Conservation (phyloP, 2,329 filamentous ascomycete genomes). For the Aspergillus ochraceus region DNA sequence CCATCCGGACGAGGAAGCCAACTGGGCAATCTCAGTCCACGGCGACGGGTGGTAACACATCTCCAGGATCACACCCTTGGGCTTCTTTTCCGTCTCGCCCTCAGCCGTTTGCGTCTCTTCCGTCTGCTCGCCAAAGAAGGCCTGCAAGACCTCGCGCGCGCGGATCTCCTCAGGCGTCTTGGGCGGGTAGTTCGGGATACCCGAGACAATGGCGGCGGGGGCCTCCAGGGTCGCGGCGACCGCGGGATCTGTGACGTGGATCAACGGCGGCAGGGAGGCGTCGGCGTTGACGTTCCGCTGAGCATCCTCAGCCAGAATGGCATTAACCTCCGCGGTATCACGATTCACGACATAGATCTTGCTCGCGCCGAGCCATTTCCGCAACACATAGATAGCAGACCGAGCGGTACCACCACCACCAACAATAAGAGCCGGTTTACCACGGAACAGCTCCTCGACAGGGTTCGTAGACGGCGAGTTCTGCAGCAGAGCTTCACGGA, state of each 20-base stretch:
- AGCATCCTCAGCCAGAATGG: conserved; percentile 63
- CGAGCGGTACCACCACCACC: conserved; percentile 79
- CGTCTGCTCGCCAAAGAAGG: conserved; percentile 31
- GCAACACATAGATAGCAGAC: conserved; percentile 72
- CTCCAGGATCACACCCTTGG: conserved; percentile 70
- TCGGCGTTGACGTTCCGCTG: conserved; percentile 53
- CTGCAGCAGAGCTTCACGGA: conserved; percentile 68
- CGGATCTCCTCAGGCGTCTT: conserved; percentile 61
- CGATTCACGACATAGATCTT: conserved; percentile 77
- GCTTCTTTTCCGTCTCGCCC: background rate
- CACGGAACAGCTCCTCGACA: conserved; percentile 30
- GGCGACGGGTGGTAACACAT: conserved; percentile 81
- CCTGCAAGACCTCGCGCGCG: conserved; percentile 55
- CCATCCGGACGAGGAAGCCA: conserved; percentile 66
- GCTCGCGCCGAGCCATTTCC: conserved; percentile 66
- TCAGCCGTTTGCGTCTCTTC: conserved; percentile 8
- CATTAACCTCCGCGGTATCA: conserved; percentile 65
- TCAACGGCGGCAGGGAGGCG: conserved; percentile 41
- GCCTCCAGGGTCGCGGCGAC: conserved; percentile 60
- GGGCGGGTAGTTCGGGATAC: conserved; percentile 75
- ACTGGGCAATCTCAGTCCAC: conserved; percentile 64
- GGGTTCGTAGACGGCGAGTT: conserved; percentile 38
- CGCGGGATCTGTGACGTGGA: conserved; percentile 62
- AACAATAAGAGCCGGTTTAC: conserved; percentile 68
- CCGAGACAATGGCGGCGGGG: conserved; percentile 69